Base-by-base conservation (phyloP, 2,329 filamentous ascomycete genomes). In the Rachicladosporium sp. region DNA sequence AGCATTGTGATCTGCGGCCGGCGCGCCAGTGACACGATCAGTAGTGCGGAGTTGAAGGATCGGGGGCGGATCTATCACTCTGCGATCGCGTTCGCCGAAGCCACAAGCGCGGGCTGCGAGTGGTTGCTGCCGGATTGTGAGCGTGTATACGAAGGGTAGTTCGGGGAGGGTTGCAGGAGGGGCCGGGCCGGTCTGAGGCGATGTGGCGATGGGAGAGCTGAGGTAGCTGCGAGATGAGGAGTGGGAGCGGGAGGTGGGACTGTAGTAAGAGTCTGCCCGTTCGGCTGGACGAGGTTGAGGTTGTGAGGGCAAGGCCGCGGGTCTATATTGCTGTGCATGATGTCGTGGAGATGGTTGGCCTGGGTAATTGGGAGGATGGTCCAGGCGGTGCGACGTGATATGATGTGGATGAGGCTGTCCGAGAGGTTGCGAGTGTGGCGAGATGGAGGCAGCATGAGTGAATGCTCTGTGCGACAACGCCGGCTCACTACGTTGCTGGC, bases 61-160 rank as follows among this genome's bases (percentile, higher is more conserved):
- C 10, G 84, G 84, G 2, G 84, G 84, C 31, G 84, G 84, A 54
- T 91, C 84, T 46, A 91, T 83, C 10, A 87, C 82, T 45, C 84
- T 73, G 31, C 84, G 74, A 55, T 91, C 84, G 47, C 83, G 71
- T 60, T 89, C 84, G 44, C 84, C 84, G 56, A 87, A 89, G 1
- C 84, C 84, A 52, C 84, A 91, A 32, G 82, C 83, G 49, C 84
- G 71, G 38, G 84, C 84, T 1, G 82, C 82, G 11, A 76, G 68
- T 6, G 84, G 84, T 53, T 89, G 83, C 58, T 91, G 84, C 36
- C 84, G 78, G 45, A 89, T 75, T 33, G 59, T 65, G 41, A 84
- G 69, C 36, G 61, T 59, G 50, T 68, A 70, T 40, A 61, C 46
- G 31, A 57, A 42, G 23, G 58, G 50, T 2, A 53, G 52, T 11